A percentile compares a stretch with the other conserved stretches of the same genome.
Conservation (phyloP, 441 rosid genomes). For the Arabidopsis hybrid region DNA sequence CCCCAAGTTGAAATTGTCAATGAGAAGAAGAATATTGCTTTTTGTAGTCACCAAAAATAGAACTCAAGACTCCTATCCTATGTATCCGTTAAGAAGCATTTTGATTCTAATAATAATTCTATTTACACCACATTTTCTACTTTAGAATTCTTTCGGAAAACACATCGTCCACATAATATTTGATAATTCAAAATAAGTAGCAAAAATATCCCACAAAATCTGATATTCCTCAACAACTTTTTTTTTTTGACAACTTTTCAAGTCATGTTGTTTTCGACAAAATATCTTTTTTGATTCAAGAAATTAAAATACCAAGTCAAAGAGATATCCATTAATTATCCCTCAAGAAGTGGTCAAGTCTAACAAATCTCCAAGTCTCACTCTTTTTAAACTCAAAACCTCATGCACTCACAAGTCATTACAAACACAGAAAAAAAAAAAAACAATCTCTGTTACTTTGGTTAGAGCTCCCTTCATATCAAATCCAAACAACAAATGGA, state of each 20-base stretch:
- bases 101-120: not conserved
- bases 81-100: not conserved
- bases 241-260: too few relatives aligned
- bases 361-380: slow-evolving; percentile 34
- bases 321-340: slow-evolving; percentile 23
- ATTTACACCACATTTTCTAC: too few relatives aligned
- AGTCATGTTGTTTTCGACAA: slow-evolving; percentile 33
- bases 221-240: slow-evolving; percentile 39
- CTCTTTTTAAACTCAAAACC: slow-evolving; percentile 41
- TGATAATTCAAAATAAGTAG: not conserved
- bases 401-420: slow-evolving; percentile 5
- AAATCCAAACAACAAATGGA: slow-evolving; percentile 39
- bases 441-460: not conserved
- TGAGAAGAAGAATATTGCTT: not conserved
- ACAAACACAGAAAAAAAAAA: not conserved
- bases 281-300: slow-evolving; percentile 7
- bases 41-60: slow-evolving; percentile 2
- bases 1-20: not conserved
- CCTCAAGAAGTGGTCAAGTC: slow-evolving; percentile 40
- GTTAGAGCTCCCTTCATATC: slow-evolving; percentile 30
- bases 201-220: slow-evolving; percentile 30
- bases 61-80: too few relatives aligned
- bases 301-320: slow-evolving; percentile 31
- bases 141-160: not conserved
- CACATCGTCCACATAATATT: slow-evolving; percentile 17